phyloP scores from a whole-genome alignment of 441 rosid species.

The Melastoma candidum region DNA sequence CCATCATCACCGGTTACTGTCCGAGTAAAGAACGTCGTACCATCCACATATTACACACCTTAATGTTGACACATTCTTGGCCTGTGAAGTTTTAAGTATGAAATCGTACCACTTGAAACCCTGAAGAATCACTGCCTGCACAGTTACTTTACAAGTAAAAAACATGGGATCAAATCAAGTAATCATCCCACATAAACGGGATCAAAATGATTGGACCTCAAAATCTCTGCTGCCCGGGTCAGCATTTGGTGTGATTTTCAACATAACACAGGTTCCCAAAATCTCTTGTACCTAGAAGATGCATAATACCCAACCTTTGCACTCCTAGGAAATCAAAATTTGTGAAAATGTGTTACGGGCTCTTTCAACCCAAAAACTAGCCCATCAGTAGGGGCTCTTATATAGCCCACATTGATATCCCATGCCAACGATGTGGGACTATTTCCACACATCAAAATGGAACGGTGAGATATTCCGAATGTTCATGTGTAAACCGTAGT shows the following conservation, averaged over 20 bases:
- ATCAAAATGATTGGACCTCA: slow-evolving; percentile 38
- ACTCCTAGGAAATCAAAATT: slow-evolving; percentile 47
- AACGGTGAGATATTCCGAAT: slow-evolving; percentile 12
- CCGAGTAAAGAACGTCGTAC: not conserved
- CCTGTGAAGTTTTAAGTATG: slow-evolving; percentile 50
- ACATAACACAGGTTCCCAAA: slow-evolving; percentile 81
- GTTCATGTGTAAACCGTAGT: slow-evolving; percentile 10
- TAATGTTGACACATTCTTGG: slow-evolving; percentile 66
- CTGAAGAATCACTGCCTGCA: slow-evolving; percentile 85
- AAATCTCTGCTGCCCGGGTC: slow-evolving; percentile 65
- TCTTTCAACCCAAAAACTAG: too few species aligned
- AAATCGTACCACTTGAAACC: slow-evolving; percentile 94
- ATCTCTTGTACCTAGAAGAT: slow-evolving; percentile 69
- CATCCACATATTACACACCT: slow-evolving; percentile 25
- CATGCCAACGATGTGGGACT: too few species aligned
- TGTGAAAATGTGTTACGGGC: too few species aligned
- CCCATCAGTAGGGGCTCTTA: too few species aligned
- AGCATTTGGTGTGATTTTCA: slow-evolving; percentile 94
- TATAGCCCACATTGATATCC: too few species aligned
- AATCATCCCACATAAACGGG: not conserved
- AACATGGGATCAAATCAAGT: slow-evolving; percentile 3
- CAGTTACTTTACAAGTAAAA: slow-evolving; percentile 10
- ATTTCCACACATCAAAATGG: not conserved
- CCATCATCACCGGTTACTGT: not conserved
- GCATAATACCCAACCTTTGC: slow-evolving; percentile 93